Base-by-base conservation (phyloP, 306 rosid species). In the Fragaria vesca region DNA sequence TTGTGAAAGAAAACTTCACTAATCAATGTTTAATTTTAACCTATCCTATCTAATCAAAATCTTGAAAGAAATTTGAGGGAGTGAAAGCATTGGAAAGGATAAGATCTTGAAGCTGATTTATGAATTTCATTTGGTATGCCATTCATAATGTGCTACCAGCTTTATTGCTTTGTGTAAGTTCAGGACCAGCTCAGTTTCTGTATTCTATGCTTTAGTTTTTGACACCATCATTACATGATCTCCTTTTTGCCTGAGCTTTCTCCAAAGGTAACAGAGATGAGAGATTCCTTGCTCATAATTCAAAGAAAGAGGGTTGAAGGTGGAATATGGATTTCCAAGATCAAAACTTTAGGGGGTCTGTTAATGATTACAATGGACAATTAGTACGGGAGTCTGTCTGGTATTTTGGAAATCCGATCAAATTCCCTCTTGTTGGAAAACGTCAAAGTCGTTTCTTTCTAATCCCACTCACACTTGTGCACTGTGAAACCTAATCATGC, bases 251-350 rank as follows among this genome's bases (percentile, higher is more conserved):
- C 62, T 36, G 71, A 85, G 80, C 83, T 85, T 88, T 88, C 82
- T 79, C 83, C 55, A 86, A 85, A 83, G 89, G 83, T 52, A 65
- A 58, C 75, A 83, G 83, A 90, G 84, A 87, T 88, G 82, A 86
- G 85, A 90, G 87, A 88, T 87, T 88, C 91, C 87, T 78, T 77
- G 73, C 72, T 21, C 78, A 65, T 63, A 72, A 81, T 83, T 79
- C 73, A 76, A 83, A 85, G 80, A 66, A 71, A 83, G 69, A 75
- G 72, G 77, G 73, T 65, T 30, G 79, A 74, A 55, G 78, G 61
- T 76, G 78, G 75, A 83, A 73, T 66, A 83, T 78, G 83, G 86
- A 85, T 85, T 88, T 87, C 80, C 85, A 73, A 73, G 78, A 75
- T 62, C 78, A 43, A 71, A 72, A 71, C 87, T 82, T 86, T 84